Percentiles rank a stretch among this genome's conserved stretches.
phyloP scores from a whole-genome alignment of 768 basidiomycete genomes.

The Trametes gibbosa region DNA sequence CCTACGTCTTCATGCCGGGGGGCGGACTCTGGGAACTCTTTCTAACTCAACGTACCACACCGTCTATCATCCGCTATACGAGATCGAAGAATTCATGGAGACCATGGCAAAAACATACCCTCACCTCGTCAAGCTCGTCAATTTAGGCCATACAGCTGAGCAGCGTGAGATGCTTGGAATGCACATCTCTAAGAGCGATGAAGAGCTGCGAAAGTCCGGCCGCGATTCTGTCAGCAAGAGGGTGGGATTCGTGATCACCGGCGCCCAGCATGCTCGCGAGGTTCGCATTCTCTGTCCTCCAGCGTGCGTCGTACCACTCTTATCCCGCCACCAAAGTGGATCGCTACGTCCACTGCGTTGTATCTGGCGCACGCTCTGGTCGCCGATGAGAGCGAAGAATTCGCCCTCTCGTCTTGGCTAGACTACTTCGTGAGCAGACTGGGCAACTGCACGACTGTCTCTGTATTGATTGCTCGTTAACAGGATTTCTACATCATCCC shows the following conservation, averaged over 20 bases:
- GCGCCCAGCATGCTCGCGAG: constrained; percentile 77
- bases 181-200: constrained; percentile 40
- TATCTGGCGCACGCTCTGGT: constrained; percentile 74
- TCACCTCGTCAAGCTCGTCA: constrained; percentile 42
- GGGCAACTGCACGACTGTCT: background rate
- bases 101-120: constrained; percentile 48
- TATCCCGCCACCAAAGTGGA: constrained; percentile 53
- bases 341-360: constrained; percentile 69
- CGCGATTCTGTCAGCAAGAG: constrained; percentile 11
- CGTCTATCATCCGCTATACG: constrained; percentile 54
- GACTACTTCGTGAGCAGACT: constrained; percentile 45
- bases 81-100: constrained; percentile 50
- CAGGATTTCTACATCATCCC: constrained; percentile 70
- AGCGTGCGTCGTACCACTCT: background rate
- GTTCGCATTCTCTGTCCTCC: constrained; percentile 35
- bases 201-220: constrained; percentile 5
- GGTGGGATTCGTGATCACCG: constrained; percentile 60
- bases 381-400: constrained; percentile 43
- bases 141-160: constrained; percentile 56
- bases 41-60: constrained; percentile 38
- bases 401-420: constrained; percentile 49
- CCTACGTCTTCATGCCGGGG: background rate
- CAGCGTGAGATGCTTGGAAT: constrained; percentile 58
- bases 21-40: constrained; percentile 27
- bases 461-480: background rate